A percentile compares a stretch with the other conserved stretches of the same genome.
Evolutionary conservation across 208 protist genomes (phyloP).

Genomic region (Herpetomonas muscarum): DNA sequence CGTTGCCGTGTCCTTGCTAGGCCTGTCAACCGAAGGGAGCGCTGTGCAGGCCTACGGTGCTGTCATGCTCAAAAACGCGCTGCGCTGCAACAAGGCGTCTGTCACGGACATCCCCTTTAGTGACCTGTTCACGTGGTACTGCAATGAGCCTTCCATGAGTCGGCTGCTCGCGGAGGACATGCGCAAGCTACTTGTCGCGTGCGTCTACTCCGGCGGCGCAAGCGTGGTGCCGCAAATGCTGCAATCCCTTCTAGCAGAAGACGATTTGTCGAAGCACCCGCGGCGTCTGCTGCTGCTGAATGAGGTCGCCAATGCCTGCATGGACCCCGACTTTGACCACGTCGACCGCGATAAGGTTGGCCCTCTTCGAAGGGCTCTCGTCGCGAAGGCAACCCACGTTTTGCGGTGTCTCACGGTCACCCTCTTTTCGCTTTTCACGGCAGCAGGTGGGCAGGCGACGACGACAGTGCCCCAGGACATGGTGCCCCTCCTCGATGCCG

Average conservation of each 20-base stretch:
- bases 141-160: slow-evolving; percentile 21
- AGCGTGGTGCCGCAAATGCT: not conserved
- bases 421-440: not conserved
- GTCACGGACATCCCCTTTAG: slow-evolving; percentile 14
- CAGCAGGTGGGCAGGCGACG: not conserved
- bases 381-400: slow-evolving; percentile 1
- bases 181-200: slow-evolving; percentile 25
- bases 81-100: slow-evolving; percentile 9
- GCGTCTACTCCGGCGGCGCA: slow-evolving; percentile 19
- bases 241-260: not conserved
- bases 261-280: not conserved
- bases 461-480: not conserved
- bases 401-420: not conserved
- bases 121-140: slow-evolving; percentile 32
- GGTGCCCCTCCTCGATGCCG: not conserved
- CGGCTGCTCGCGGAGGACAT: slow-evolving; percentile 18
- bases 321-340: slow-evolving; percentile 14
- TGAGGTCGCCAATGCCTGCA: slow-evolving; percentile 6
- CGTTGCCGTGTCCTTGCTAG: slow-evolving; percentile 16
- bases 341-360: slow-evolving; percentile 19
- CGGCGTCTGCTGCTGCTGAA: slow-evolving; percentile 21
- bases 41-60: slow-evolving; percentile 38
- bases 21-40: slow-evolving; percentile 11
- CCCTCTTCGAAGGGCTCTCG: slow-evolving; percentile 8
- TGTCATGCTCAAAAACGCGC: slow-evolving; percentile 23